Evolutionary conservation across 2,329 filamentous ascomycete species (phyloP).

Genomic region (Arthroderma uncinatum): DNA sequence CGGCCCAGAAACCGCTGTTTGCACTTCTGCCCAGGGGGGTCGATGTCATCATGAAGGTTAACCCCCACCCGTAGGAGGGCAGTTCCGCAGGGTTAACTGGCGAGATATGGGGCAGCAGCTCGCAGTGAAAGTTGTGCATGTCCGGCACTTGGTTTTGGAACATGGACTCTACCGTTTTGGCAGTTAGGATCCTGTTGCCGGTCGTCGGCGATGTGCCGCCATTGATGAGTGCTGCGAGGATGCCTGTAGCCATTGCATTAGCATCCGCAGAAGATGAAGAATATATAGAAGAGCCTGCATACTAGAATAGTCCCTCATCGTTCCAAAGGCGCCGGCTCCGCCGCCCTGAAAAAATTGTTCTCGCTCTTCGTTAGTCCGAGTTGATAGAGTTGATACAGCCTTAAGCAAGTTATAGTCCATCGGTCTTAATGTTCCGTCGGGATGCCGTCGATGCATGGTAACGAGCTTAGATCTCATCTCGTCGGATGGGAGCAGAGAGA

Average conservation of each 20-base stretch:
- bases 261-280: no score
- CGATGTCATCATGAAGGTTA: slow-evolving; percentile 47
- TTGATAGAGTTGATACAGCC: no score
- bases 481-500: not conserved
- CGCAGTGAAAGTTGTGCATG: slow-evolving; percentile 43
- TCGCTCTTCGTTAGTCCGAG: not conserved
- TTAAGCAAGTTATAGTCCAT: no score
- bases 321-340: not conserved
- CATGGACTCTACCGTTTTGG: slow-evolving; percentile 51
- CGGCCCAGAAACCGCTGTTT: slow-evolving; percentile 47
- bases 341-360: not conserved
- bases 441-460: not conserved
- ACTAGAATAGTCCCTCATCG: not conserved
- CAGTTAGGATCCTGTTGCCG: slow-evolving; percentile 42
- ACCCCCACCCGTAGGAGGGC: slow-evolving; percentile 55
- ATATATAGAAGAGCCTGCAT: no score
- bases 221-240: slow-evolving; percentile 54
- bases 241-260: no score
- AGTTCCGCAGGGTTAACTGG: slow-evolving; percentile 42
- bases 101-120: slow-evolving; percentile 33
- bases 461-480: not conserved
- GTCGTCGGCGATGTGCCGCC: slow-evolving; percentile 51
- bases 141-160: slow-evolving; percentile 52
- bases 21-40: slow-evolving; percentile 43
- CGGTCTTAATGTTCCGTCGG: not conserved